Base-by-base conservation (phyloP, 192 early-diverging fungal species). In the Rhizoclosmatium sp. region DNA sequence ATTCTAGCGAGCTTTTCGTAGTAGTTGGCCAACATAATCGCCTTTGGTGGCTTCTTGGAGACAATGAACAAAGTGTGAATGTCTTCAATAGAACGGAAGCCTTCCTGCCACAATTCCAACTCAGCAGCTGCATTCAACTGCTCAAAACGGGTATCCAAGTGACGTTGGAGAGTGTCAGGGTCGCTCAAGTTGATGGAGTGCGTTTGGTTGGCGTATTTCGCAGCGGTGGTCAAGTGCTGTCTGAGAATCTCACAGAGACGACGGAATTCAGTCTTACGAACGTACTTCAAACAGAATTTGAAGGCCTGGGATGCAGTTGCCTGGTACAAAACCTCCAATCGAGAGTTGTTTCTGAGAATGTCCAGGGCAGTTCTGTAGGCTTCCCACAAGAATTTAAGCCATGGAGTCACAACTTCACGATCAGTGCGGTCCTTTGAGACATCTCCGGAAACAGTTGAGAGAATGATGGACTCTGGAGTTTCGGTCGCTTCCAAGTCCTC, bases 341-440 rank as follows among this genome's bases (percentile, higher is more conserved):
- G 91, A 75, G 93, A 91, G 80, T 99, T 99, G 92, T 99, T 98
- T 78, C 97, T 90, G 83, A 99, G 84, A 65, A 96, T 96, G 80
- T 99, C 97, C 60, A 99, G 90, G 56, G 95, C 93, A 75, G 95
- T 99, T 67, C 98, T 89, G 87, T 99, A 99, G n/a, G 94, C 93
- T 87, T 99, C 98, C 98, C 98, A 99, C 79, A 99, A 89, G 86
- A 99, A 98, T 87, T 95, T 97, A 69, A 99, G 89, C 95, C 97
- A 98, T 47, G 98, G 97, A 51, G 97, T 99, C 49, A 99, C 96
- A 41, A 98, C 93, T 74, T 95, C 96, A 71, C 98, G 94, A 83
- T 99, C 96, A 4, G 97, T 96, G 42, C 98, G 91, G 86, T 99
- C 97, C 86, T 95, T 96, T 86, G 88, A 92, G 81, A 95, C 94